Conservation (phyloP, 2,329 filamentous ascomycete species). For the Pseudogymnoascus destructans region DNA sequence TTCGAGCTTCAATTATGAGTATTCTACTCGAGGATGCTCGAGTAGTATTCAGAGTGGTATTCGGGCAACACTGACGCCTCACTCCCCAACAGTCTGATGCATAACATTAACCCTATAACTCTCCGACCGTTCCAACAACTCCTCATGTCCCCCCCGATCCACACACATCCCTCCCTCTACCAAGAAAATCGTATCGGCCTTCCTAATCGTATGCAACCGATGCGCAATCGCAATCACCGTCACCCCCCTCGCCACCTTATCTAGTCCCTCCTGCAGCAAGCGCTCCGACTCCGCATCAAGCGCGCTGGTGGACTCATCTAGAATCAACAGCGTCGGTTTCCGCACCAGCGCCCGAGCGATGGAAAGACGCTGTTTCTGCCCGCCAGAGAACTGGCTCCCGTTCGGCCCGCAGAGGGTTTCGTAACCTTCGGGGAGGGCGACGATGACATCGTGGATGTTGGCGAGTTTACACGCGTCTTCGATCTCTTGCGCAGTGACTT, state of each 20-base stretch:
- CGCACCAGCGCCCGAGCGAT: conserved; percentile 67
- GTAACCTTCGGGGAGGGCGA: conserved; percentile 49
- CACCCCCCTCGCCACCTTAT: conserved; percentile 39
- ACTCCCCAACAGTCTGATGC: conserved; percentile 31
- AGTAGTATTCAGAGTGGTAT: too few relatives aligned
- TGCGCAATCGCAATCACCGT: conserved; percentile 48
- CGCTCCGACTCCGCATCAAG: conserved; percentile 59
- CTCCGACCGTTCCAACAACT: conserved; percentile 38
- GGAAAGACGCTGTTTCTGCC: conserved; percentile 63
- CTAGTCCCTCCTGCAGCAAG: conserved; percentile 52
- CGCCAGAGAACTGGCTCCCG: conserved; percentile 61
- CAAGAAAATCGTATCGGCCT: conserved; percentile 45
- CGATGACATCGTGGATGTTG: conserved; percentile 58
- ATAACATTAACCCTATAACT: conserved; percentile 37
- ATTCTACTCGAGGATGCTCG: too few relatives aligned
- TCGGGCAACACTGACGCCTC: too few relatives aligned
- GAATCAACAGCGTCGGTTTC: conserved; percentile 56
- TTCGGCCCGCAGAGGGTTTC: conserved; percentile 55
- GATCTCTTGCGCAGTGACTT: conserved; percentile 43
- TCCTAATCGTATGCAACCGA: conserved; percentile 41
- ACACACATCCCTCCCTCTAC: conserved; percentile 40
- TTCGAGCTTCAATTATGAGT: too few relatives aligned
- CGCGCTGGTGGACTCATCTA: conserved; percentile 72
- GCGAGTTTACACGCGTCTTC: conserved; percentile 52
- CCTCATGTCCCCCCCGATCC: conserved; percentile 39